These are phyloP conservation scores for Mucor indicus DNA, from an alignment of 371 early-diverging fungal genomes.

Conservation along the genomic window DNA sequence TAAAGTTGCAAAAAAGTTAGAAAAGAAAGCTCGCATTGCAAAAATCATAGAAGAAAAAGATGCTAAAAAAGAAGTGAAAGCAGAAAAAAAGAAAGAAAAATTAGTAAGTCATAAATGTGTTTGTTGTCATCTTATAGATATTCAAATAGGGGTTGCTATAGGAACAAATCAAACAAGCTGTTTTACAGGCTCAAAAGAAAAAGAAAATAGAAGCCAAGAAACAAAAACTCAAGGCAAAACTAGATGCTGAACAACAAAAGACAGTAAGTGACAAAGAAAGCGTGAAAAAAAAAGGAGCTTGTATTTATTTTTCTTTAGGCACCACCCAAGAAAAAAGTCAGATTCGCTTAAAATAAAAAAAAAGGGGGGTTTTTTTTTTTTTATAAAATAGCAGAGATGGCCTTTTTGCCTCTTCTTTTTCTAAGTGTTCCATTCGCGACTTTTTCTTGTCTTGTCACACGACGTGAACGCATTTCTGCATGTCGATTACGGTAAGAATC, in stretches of 20 bases:
- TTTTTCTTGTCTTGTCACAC: constrained; percentile 77
- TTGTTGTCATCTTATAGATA: background rate
- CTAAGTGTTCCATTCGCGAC: constrained; percentile 65
- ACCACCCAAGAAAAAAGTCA: constrained; percentile 12
- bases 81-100: constrained; percentile 15
- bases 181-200: constrained; percentile 17
- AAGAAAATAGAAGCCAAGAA: constrained; percentile 19
- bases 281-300: background rate
- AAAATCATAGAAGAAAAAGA: constrained; percentile 23
- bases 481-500: constrained; percentile 84
- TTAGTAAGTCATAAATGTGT: constrained; percentile 4
- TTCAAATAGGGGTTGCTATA: background rate
- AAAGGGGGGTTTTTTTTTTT: background rate
- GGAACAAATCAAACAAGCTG: constrained; percentile 17
- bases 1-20: constrained; percentile 13
- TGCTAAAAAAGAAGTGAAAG: constrained; percentile 11
- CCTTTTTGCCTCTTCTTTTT: constrained; percentile 39
- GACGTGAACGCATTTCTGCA: constrained; percentile 67
- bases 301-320: constrained; percentile 1
- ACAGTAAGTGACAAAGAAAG: too few relatives aligned
- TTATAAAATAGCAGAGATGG: constrained; percentile 3
- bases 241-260: constrained; percentile 9
- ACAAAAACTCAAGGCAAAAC: constrained; percentile 8
- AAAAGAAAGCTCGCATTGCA: constrained; percentile 11
- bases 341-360: constrained; percentile 15